A percentile compares a stretch with the other conserved stretches of the same genome.
Conservation (phyloP, 106 monocot genomes). For the Amphibolis antarctica region DNA sequence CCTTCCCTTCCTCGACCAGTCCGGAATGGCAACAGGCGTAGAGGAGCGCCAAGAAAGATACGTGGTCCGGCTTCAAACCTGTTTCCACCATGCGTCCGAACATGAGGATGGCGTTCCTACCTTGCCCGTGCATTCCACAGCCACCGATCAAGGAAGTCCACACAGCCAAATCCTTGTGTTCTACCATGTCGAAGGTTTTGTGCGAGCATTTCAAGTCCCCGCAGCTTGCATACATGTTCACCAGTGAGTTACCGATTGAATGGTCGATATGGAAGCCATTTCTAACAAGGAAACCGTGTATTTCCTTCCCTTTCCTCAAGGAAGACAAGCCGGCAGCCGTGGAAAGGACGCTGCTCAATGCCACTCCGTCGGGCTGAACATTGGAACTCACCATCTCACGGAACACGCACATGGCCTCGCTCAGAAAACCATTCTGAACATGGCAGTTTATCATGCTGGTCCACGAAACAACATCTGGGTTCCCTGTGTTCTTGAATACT, state of each 20-base stretch:
- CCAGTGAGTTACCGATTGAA: conserved; percentile 28
- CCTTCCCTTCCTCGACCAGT: conserved; percentile 30
- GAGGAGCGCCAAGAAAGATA: conserved; percentile 53
- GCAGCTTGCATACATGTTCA: conserved; percentile 75
- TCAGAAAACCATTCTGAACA: conserved; percentile 20
- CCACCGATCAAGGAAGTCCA: conserved; percentile 61
- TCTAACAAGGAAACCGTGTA: conserved; percentile 48
- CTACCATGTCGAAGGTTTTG: conserved; percentile 28
- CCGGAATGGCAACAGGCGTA: conserved; percentile 76
- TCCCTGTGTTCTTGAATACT: conserved; percentile 27
- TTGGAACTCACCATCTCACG: conserved; percentile 21
- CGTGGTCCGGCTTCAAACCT: conserved; percentile 44
- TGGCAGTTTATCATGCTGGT: conserved; percentile 63
- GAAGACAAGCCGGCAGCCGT: conserved; percentile 38
- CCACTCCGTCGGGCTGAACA: conserved; percentile 37
- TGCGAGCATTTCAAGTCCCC: conserved; percentile 32
- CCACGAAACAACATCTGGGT: conserved; percentile 61
- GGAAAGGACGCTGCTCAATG: conserved; percentile 34
- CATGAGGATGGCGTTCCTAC: conserved; percentile 36
- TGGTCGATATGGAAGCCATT: conserved; percentile 19
- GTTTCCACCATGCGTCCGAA: conserved; percentile 32
- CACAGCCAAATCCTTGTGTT: conserved; percentile 41
- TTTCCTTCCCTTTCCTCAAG: conserved; percentile 53
- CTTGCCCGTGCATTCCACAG: conserved; percentile 62
- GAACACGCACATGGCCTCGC: conserved; percentile 43